Conservation (phyloP, 331 rosid species). For the Ulmus americana region DNA sequence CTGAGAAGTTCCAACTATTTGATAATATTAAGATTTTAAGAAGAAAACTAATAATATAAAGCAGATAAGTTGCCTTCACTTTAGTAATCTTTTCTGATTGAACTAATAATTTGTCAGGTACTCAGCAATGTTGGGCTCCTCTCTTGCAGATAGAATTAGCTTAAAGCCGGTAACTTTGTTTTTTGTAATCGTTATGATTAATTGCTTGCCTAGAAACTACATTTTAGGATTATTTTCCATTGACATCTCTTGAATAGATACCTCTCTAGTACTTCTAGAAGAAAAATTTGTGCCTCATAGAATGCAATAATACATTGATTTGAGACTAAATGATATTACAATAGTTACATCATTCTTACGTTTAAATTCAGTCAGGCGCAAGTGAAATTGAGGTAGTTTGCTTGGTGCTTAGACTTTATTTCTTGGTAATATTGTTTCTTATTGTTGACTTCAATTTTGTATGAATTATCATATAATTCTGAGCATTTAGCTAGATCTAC, state of each 20-base stretch:
- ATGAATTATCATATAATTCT: too few species aligned
- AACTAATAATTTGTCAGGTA: constrained; percentile 50
- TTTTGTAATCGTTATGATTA: constrained; percentile 1
- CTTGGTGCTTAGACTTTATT: too few species aligned
- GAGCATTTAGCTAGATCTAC: too few species aligned
- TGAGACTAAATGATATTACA: too few species aligned
- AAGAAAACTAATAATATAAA: neutral
- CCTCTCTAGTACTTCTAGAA: too few species aligned
- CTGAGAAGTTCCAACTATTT: neutral
- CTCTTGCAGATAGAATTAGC: constrained; percentile 55
- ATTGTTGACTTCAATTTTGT: too few species aligned
- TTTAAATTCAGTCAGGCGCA: too few species aligned
- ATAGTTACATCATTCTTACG: too few species aligned
- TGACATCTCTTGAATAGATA: too few species aligned
- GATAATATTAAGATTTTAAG: neutral
- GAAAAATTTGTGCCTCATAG: neutral
- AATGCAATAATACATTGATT: neutral
- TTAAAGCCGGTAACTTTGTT: constrained; percentile 58
- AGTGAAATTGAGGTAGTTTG: too few species aligned
- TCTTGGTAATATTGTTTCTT: too few species aligned
- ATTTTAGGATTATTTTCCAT: neutral
- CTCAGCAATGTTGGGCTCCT: constrained; percentile 89
- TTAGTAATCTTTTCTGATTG: constrained; percentile 7
- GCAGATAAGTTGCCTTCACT: constrained; percentile 8
- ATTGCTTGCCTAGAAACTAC: neutral